Base-by-base conservation (phyloP, 2,329 filamentous ascomycete species). In the Aspergillus eucalypticola region DNA sequence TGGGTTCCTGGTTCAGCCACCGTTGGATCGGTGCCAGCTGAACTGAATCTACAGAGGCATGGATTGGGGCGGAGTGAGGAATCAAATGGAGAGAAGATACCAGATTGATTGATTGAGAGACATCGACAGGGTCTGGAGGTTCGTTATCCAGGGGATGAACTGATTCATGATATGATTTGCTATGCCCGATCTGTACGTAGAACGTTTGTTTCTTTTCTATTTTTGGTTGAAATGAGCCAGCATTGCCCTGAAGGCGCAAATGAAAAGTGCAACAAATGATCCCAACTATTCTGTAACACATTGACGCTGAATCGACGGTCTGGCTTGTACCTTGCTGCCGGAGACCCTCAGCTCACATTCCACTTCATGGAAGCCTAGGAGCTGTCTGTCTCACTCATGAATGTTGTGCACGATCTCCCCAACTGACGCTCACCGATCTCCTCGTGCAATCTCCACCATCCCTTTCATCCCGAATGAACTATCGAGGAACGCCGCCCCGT, bases 121-220 rank as follows among this genome's bases (percentile, higher is more conserved):
- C 54, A 68, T 66, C 64, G 57, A 58, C 68, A 13, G 62, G 73
- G 72, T 69, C 64, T 62, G 66, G 67, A 60, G 55, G 32, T 35
- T 35, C 67, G 62, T 66, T 13, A 35, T 13, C 32, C 32, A 35
- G 62, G 65, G 62, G 67, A 68, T 63, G 65, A 60, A 69, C 66
- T 67, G 66, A 69, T 15, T 50, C 64, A 69, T 72, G 54, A 64
- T 64, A 70, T 72, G 54, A 64, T 64, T 65, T 69, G 59, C 67
- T 67, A 69, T 71, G 68, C 64, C 67, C 67, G 62, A 62, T 66
- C 67, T 67, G 66, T 73, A 70, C 60, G 66, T 73, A 73, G 71
- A 59, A 69, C 67, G 64, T 60, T 67, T 35, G 32, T 35, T 35
- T 35, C n/a, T n/a, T n/a, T n/a, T n/a, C n/a, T n/a, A n/a, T 29